These are phyloP conservation scores for Actinomortierella wolfii DNA, from an alignment of 371 early-diverging fungal species.

Conservation along the genomic window DNA sequence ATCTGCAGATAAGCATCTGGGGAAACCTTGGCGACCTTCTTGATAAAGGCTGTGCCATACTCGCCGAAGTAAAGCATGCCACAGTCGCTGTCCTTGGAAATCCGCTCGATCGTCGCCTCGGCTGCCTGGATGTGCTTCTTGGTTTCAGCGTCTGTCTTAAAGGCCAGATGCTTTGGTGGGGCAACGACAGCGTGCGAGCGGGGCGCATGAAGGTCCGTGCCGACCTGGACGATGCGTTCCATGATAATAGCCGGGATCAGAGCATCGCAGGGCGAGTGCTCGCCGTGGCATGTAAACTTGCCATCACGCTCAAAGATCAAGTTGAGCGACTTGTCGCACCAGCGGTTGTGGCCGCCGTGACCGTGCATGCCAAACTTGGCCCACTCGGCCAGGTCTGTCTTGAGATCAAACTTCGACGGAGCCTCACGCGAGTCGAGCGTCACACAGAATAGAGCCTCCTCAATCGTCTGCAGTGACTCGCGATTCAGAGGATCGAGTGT, in stretches of 20 bases:
- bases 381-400: conserved; percentile 45
- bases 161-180: conserved; percentile 50
- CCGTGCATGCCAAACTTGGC: conserved; percentile 62
- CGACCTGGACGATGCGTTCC: conserved; percentile 61
- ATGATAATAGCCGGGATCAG: conserved; percentile 68
- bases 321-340: conserved; percentile 87
- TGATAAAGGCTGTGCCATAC: conserved; percentile 72
- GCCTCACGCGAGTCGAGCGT: conserved; percentile 61
- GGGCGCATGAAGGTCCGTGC: conserved; percentile 34
- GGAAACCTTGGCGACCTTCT: conserved; percentile 66
- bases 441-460: conserved; percentile 75
- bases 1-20: conserved; percentile 93
- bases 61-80: conserved; percentile 64
- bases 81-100: conserved; percentile 67
- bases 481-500: conserved; percentile 57
- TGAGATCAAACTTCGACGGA: conserved; percentile 53
- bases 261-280: conserved; percentile 86
- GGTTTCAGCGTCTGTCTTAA: conserved; percentile 56
- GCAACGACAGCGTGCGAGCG: conserved; percentile 26
- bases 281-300: conserved; percentile 74
- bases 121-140: conserved; percentile 58
- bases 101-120: conserved; percentile 51
- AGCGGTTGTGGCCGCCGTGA: conserved; percentile 79
- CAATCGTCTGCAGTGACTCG: conserved; percentile 55
- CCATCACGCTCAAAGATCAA: conserved; percentile 75